Evolutionary conservation across 2,329 filamentous ascomycete genomes (phyloP), one percentile per base, ranked within the genome.

Genomic region (Hypoxylon sp.): DNA sequence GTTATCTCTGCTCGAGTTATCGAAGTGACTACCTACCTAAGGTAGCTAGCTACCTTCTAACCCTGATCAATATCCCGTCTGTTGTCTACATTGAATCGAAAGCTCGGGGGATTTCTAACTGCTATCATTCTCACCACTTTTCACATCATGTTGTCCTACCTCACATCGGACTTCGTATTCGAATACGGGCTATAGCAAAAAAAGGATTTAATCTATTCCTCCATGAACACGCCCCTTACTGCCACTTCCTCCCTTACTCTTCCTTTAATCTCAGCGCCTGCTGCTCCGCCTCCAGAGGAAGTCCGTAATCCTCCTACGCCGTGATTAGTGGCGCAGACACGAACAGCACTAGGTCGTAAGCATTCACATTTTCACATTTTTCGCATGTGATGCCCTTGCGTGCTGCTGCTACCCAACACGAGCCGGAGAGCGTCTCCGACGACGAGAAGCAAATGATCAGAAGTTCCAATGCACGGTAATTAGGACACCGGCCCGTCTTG

Each of bases 401-500:
- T 48, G 42, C 32, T 15, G 42, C 32, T 15, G 19, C 46, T 21
- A 27, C 19, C 8, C 4, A 53, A 37, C 48, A 21, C 8, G 42
- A 47, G 29, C 48, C 15, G 13, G 13, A 39, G 39, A 53, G n/a
- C 17, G 31, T 29, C 31, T 24, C 24, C 29, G 54, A 17, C 24
- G 13, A 21, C 5, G 13, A 57, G 39, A 32, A 17, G 17, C 31
- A 55, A 55, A 35, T 21, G 1, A 56, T 35, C 29, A 47, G 13
- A 27, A 27, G 8, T 32, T 48, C 39, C 31, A 17, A 59, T 31
- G 15, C 19, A 58, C 17, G 37, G 48, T 13, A 67, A 62, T 62
- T 57, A 67, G 64, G 64, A 51, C 58, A 19, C 58, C 64, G 64
- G 64, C 21, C 64, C 64, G 59, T 59, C 64, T 59, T 62, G 32